Conservation (phyloP, 164 flowering plant genomes). For the Aristolochia fimbriata region DNA sequence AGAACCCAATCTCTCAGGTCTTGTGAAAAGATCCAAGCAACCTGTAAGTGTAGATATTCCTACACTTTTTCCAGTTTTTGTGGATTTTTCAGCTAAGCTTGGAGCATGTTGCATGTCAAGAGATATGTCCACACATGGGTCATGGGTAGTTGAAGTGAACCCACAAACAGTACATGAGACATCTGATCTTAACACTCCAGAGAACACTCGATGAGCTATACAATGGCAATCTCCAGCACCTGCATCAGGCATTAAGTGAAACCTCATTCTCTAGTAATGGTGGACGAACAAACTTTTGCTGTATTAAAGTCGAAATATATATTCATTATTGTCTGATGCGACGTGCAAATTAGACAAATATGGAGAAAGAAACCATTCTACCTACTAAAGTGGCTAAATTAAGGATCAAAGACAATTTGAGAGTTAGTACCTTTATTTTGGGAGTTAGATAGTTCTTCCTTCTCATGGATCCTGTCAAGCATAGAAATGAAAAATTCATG, state of each 20-base stretch:
- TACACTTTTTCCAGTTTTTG: conserved; percentile 17
- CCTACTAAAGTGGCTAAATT: neutral
- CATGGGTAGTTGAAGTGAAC: conserved; percentile 55
- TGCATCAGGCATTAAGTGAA: conserved; percentile 10
- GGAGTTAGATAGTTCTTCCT: conserved; percentile 23
- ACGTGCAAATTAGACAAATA: neutral
- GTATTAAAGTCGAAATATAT: neutral
- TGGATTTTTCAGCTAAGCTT: conserved; percentile 14
- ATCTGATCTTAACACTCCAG: conserved; percentile 60
- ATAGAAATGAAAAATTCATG: conserved; percentile 70
- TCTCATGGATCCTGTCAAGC: conserved; percentile 57
- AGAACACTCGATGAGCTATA: conserved; percentile 52
- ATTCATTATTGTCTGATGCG: neutral
- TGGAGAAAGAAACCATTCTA: too few relatives aligned
- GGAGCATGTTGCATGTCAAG: conserved; percentile 32
- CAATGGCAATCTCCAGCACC: conserved; percentile 50
- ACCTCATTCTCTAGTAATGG: neutral
- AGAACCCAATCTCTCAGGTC: conserved; percentile 58
- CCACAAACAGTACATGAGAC: conserved; percentile 59
- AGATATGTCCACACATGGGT: conserved; percentile 59
- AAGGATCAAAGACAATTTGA: neutral
- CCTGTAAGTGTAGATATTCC: conserved; percentile 47
- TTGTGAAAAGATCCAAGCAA: conserved; percentile 62
- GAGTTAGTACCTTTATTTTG: conserved; percentile 30
- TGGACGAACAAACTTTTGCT: neutral